Evolutionary conservation across 306 rosid genomes (phyloP), one percentile per base, ranked within the genome.

Genomic region (Vachellia collinsii): DNA sequence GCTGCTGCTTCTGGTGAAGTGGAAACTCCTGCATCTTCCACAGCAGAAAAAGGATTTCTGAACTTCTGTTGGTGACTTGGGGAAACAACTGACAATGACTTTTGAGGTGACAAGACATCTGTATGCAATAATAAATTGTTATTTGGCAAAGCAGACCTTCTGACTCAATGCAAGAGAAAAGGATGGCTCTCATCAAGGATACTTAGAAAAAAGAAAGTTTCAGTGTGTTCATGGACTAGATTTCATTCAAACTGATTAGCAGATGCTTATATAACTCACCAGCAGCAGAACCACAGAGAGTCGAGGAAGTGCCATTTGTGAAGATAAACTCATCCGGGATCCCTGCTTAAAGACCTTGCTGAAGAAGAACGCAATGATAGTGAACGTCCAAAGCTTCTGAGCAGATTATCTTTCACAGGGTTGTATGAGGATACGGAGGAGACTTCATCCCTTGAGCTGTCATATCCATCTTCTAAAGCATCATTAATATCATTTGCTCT

Each of bases 361-460:
- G 90, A 88, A 79, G 90, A 89, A 75, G 97, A 93, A 64, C 87
- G 97, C 84, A 96, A 83, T 67, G 99, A 96, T 3, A 88, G 70
- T n/a, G 94, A 92, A 88, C 98, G 92, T 82, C 91, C 98, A 75
- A 92, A 89, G 81, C 91, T 86, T 92, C 89, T 92, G 78, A 84
- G 82, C 51, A 92, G 37, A 74, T 82, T 83, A 72, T 89, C 98
- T 88, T 83, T 95, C 83, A 79, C 77, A 43, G 94, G 97, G 64
- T 87, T 96, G 90, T 87, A 96, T 8, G 99, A 96, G n/a, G 99
- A 93, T 81, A 96, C 97, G 29, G 99, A 96, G 29, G 97, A 93
- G 74, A 89, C 79, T 80, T 96, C 99, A 84, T 96, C 99, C 82
- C 88, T 93, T 43, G 98, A 89, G 91, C 99, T 93, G 70, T 93